These are phyloP conservation scores for Isabelozyma pseudorhagii DNA, from an alignment of 805 yeast species.

Conservation along the genomic window DNA sequence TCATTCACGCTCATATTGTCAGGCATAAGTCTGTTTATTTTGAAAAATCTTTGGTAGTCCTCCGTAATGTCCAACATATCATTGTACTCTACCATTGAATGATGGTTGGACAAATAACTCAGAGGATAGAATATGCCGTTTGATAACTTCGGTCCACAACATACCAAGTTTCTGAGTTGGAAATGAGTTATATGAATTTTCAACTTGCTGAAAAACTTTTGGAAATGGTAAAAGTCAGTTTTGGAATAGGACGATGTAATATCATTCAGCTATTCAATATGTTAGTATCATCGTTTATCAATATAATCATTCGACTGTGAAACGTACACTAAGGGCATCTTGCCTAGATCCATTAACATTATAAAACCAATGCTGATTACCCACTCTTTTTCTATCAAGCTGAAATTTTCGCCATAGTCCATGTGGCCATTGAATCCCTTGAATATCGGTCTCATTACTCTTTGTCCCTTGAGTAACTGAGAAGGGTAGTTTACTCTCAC, in stretches of 20 bases:
- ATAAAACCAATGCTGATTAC: slow-evolving; percentile 35
- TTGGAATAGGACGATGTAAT: slow-evolving; percentile 3
- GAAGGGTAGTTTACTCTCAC: slow-evolving; percentile 36
- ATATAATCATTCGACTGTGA: neutral
- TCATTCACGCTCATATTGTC: slow-evolving; percentile 14
- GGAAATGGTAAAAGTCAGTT: slow-evolving; percentile 37
- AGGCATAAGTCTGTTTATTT: slow-evolving; percentile 30
- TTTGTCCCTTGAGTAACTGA: slow-evolving; percentile 6
- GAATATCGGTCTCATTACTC: slow-evolving; percentile 21
- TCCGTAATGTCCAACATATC: slow-evolving; percentile 18
- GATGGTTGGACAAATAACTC: slow-evolving; percentile 25
- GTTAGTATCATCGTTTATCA: neutral
- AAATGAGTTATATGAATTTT: slow-evolving; percentile 54
- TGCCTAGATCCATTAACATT: slow-evolving; percentile 34
- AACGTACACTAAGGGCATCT: slow-evolving; percentile 32
- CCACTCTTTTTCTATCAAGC: slow-evolving; percentile 31
- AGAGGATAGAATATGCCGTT: slow-evolving; percentile 41
- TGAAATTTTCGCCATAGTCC: slow-evolving; percentile 29
- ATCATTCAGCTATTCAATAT: neutral
- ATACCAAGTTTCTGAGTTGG: slow-evolving; percentile 52
- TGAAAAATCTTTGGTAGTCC: slow-evolving; percentile 31
- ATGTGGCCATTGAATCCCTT: slow-evolving; percentile 36
- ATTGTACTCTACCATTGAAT: slow-evolving; percentile 17
- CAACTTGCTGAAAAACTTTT: slow-evolving; percentile 39
- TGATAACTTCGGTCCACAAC: slow-evolving; percentile 28